Evolutionary conservation across 192 early-diverging fungal species (phyloP), one percentile per base, ranked within the genome.

Genomic region (Geranomyces michiganensis): DNA sequence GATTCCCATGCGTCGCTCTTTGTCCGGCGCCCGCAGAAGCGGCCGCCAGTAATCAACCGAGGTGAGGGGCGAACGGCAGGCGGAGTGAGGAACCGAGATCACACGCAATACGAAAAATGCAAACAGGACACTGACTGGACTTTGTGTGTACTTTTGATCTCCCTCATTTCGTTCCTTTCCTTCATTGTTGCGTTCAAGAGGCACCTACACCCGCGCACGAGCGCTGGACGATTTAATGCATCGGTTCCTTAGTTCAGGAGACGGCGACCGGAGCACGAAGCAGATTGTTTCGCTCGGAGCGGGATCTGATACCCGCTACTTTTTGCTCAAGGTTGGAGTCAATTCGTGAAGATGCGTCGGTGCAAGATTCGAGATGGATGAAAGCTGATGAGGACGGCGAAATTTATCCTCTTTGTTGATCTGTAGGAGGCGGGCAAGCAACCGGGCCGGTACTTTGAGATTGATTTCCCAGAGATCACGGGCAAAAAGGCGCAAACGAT

Each of bases 31-130:
- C 62, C 49, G 7, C 82, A 91, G n/a, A 79, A 84, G 7, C 82
- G 94, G 15, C 87, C 93, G 15, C 97, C 95, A 21, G 81, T 99
- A 56, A 97, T 99, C 62, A 99, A 99, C 78, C 81, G 95, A 81
- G 94, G 93, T 86, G 14, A n/a, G 9, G 33, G 36, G n/a, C n/a
- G n/a, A n/a, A 41, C 36, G 36, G 5, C 36, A 41, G 36, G 36
- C 36, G 36, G 36, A n/a, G n/a, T n/a, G n/a, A n/a, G n/a, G n/a
- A n/a, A 14, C 62, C 17, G 30, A 41, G 19, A 19, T 65, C 19
- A 21, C 45, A 46, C 26, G 41, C 53, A 33, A 4, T 68, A 13
- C 12, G 31, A 68, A 27, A 7, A 6, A 8, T 2, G 36, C 10
- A 41, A 7, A 41, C n/a, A 41, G 10, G 36, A 41, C 36, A 10